phyloP scores from a whole-genome alignment of 129 eudicot species.

The Cynara cardunculus region DNA sequence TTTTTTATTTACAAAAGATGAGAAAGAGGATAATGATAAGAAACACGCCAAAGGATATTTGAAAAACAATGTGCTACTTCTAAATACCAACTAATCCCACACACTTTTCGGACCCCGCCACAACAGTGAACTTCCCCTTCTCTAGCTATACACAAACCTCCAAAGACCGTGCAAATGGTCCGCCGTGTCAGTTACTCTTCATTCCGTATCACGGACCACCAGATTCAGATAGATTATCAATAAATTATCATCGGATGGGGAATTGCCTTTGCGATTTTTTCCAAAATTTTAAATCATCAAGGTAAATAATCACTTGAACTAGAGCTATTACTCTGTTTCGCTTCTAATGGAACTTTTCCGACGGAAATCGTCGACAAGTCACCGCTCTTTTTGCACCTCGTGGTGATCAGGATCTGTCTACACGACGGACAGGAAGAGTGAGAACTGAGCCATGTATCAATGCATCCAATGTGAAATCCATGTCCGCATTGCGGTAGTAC shows the following conservation, averaged over 20 bases:
- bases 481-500: slow-evolving; percentile 49
- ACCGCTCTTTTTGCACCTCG: slow-evolving; percentile 58
- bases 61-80: slow-evolving; percentile 29
- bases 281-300: neutral
- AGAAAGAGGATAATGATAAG: neutral
- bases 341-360: slow-evolving; percentile 8
- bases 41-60: neutral
- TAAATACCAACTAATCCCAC: slow-evolving; percentile 16
- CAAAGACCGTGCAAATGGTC: neutral
- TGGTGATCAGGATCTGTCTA: slow-evolving; percentile 44
- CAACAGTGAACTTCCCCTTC: neutral
- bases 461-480: slow-evolving; percentile 19
- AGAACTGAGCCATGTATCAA: slow-evolving; percentile 21
- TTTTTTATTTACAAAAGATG: neutral
- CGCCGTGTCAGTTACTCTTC: neutral
- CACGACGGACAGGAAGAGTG: slow-evolving; percentile 39
- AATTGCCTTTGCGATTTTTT: neutral
- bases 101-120: slow-evolving; percentile 3
- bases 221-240: neutral
- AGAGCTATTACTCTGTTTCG: slow-evolving; percentile 13
- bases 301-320: slow-evolving; percentile 27
- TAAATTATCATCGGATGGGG: neutral
- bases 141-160: slow-evolving; percentile 1
- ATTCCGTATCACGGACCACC: neutral
- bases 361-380: slow-evolving; percentile 21